phyloP scores from a whole-genome alignment of 805 yeast species.

The Saccharomycodes ludwigii region DNA sequence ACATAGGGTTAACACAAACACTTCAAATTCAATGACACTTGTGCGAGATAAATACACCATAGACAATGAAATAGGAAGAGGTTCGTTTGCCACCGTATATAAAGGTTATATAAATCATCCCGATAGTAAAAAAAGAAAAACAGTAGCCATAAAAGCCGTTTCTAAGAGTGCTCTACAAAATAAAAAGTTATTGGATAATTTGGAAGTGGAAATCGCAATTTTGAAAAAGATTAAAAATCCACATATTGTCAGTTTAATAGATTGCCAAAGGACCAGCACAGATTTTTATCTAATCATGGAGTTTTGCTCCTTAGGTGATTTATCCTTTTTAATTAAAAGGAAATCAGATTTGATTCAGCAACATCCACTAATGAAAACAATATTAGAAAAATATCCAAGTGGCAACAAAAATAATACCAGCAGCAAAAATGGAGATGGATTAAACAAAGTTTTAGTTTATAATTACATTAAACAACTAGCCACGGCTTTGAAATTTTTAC shows the following conservation, averaged over 20 bases:
- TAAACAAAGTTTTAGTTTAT: conserved; percentile 63
- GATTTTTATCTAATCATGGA: conserved; percentile 92
- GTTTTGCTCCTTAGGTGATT: conserved; percentile 90
- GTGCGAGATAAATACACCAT: conserved; percentile 17
- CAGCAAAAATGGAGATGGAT: conserved; percentile 57
- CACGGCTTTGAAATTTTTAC: conserved; percentile 69
- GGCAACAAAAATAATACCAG: too few species aligned
- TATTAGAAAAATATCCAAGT: conserved; percentile 74
- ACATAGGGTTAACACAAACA: too few species aligned
- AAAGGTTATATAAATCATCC: conserved; percentile 40
- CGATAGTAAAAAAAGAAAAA: background rate
- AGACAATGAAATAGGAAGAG: conserved; percentile 71
- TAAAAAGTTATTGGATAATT: conserved; percentile 77
- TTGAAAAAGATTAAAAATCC: conserved; percentile 83
- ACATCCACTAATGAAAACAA: conserved; percentile 67
- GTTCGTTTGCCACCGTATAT: conserved; percentile 92
- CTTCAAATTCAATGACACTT: too few species aligned
- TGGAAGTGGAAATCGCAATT: conserved; percentile 86
- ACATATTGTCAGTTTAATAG: conserved; percentile 79
- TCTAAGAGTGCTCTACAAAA: conserved; percentile 69
- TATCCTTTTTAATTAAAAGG: conserved; percentile 74
- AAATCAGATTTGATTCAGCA: conserved; percentile 57
- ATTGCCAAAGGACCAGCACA: conserved; percentile 62
- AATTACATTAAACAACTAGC: conserved; percentile 83
- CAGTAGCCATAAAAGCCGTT: conserved; percentile 82